A percentile compares a stretch with the other conserved stretches of the same genome.
Evolutionary conservation across 2,329 filamentous ascomycete species (phyloP).

Genomic region (Pseudonectria buxi): DNA sequence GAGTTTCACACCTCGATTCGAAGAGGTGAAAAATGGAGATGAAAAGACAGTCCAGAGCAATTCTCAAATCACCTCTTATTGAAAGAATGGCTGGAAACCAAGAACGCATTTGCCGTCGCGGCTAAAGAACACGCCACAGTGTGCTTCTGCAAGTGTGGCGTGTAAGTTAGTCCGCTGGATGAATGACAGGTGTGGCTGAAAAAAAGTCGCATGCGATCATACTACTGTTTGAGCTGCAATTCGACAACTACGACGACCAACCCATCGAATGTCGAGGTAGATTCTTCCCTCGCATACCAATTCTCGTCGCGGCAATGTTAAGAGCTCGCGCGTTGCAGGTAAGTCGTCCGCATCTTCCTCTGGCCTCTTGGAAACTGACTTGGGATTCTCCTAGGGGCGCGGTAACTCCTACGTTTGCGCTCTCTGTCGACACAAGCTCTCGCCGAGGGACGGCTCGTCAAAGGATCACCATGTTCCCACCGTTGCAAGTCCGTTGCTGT

Average conservation of each 20-base stretch:
- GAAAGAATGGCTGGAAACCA: background rate
- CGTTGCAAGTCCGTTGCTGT: constrained; percentile 6
- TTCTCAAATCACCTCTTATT: background rate
- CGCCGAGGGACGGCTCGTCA: constrained; percentile 11
- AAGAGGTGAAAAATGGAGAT: no score
- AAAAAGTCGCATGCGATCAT: constrained; percentile 11
- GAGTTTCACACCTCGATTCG: no score
- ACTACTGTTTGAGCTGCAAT: no score
- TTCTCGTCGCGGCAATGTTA: constrained; percentile 32
- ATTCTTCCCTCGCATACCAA: constrained; percentile 12
- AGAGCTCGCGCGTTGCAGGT: constrained; percentile 37
- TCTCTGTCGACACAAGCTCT: constrained; percentile 29
- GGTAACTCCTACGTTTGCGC: constrained; percentile 35
- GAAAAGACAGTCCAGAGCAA: background rate
- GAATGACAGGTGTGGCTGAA: constrained; percentile 12
- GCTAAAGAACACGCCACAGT: background rate
- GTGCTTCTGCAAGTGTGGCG: constrained; percentile 9
- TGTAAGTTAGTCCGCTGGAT: constrained; percentile 18
- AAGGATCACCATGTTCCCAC: constrained; percentile 11
- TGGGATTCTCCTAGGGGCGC: constrained; percentile 24
- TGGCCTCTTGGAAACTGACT: constrained; percentile 1
- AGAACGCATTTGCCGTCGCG: background rate
- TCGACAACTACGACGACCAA: constrained; percentile 3
- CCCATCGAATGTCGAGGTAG: constrained; percentile 14
- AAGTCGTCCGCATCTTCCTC: constrained; percentile 6